Evolutionary conservation across 2,329 filamentous ascomycete species (phyloP), one percentile per base, ranked within the genome.

Genomic region (Cladosporium halotolerans): DNA sequence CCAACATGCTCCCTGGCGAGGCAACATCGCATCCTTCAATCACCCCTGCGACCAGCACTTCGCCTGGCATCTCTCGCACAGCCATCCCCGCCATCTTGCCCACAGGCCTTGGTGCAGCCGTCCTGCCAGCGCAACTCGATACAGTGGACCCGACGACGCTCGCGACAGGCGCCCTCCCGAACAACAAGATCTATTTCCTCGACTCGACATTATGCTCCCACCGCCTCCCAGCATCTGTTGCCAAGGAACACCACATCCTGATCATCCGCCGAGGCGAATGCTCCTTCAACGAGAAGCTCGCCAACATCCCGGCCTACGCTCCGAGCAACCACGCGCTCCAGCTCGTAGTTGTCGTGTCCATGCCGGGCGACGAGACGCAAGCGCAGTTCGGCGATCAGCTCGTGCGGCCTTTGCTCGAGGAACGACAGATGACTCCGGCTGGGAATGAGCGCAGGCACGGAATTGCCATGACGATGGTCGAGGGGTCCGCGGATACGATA

Each of bases 381-480:
- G 67, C 65, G 7, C 64, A 63, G 6, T 31, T 46, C 9, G 51
- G 32, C 9, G 55, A 52, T 44, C 65, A 64, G 31, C 70, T 83
- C 8, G 74, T 81, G 23, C 75, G 83, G 34, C 93, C 93, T 1
- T 71, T 93, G 45, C 76, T 99, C 3, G 88, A 95, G 48, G 79
- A 85, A 58, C 72, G 76, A 47, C 92, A 96, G 73, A 71, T 76
- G 45, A 90, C 86, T 2, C 82, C 84, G 0, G 79, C 76, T 3
- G 89, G 90, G 0, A 74, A 90, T 48, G 76, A 79, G 50, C 75
- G 90, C 9, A 79, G 83, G 40, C 78, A 90, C 62, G 85, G 84
- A 2, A 85, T 97, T 36, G 82, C 88, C 10, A 83, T 96, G 80
- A 78, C 95, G 38, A 88, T 97, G 80, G 80, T 95, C 16, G 82